A percentile compares a stretch with the other conserved stretches of the same genome.
phyloP scores from a whole-genome alignment of 495 filamentous ascomycete genomes.

The Neurospora sp. region DNA sequence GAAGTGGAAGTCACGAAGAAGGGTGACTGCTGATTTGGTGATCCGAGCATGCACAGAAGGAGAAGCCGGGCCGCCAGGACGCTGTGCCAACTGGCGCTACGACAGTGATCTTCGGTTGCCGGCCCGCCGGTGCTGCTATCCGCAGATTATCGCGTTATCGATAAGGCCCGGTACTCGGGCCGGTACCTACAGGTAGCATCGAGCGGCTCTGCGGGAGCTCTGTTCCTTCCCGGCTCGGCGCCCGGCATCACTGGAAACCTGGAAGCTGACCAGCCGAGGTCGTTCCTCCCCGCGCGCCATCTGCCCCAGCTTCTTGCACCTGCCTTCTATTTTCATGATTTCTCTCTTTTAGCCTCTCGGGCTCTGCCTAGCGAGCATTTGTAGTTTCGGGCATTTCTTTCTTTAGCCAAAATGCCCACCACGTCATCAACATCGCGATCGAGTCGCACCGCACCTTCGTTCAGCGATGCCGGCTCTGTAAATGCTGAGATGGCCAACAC shows the following conservation, averaged over 20 bases:
- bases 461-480: background rate
- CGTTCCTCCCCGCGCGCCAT: background rate
- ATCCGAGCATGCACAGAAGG: background rate
- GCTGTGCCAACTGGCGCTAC: background rate
- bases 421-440: background rate
- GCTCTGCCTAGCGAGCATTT: background rate
- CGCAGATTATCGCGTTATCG: background rate
- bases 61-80: background rate
- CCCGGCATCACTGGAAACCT: background rate
- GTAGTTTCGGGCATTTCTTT: background rate
- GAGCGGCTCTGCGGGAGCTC: background rate
- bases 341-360: background rate
- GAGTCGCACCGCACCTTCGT: background rate
- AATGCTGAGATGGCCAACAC: background rate
- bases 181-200: too few relatives aligned
- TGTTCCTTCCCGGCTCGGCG: background rate
- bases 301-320: background rate
- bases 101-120: background rate
- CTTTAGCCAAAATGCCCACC: background rate
- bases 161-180: background rate
- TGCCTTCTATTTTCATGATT: background rate
- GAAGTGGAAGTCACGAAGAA: background rate
- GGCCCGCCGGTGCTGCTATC: background rate
- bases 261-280: background rate
- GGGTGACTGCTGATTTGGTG: too few relatives aligned